phyloP scores from a whole-genome alignment of 2,329 filamentous ascomycete species.

The Leptodontidium sp. region DNA sequence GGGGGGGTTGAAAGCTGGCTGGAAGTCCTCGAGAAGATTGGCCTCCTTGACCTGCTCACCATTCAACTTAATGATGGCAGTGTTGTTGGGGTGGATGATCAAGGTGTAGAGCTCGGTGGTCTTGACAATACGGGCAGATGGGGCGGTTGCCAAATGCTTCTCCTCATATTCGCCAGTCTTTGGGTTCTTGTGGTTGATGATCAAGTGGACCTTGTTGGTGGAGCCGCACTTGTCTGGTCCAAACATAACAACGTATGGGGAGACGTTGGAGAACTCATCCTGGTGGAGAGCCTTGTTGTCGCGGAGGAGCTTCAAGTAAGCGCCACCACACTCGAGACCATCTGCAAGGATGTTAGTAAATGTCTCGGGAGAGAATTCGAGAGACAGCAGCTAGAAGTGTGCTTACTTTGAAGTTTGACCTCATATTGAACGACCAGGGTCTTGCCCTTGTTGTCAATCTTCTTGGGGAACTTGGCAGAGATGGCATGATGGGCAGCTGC shows the following conservation, averaged over 20 bases:
- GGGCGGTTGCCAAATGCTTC: conserved; percentile 92
- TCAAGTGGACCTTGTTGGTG: conserved; percentile 98
- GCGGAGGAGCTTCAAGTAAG: conserved; percentile 98
- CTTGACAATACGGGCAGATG: conserved; percentile 89
- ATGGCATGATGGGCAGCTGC: conserved; percentile 98
- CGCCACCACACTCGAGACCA: conserved; percentile 96
- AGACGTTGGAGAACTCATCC: conserved; percentile 97
- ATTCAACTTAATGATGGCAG: conserved; percentile 90
- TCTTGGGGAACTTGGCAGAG: conserved; percentile 97
- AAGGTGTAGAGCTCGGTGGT: conserved; percentile 94
- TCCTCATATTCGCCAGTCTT: conserved; percentile 99
- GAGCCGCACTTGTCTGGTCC: conserved; percentile 98
- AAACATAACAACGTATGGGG: conserved; percentile 99
- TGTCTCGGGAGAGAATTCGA: not conserved
- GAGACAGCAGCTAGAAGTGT: conserved; percentile 7
- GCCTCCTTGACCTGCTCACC: conserved; percentile 88
- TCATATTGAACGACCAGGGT: conserved; percentile 98
- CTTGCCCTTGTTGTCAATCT: conserved; percentile 97
- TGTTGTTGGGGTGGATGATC: conserved; percentile 96
- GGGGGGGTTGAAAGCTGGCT: conserved; percentile 88
- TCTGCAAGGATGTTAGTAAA: conserved; percentile 61
- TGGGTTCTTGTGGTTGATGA: conserved; percentile 99
- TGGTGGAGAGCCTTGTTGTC: conserved; percentile 97
- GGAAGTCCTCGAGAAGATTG: conserved; percentile 92
- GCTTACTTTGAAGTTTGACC: conserved; percentile 96